Evolutionary conservation across 2,329 filamentous ascomycete genomes (phyloP), one percentile per base, ranked within the genome.

Genomic region (Nothophaeocryptopus gaeumannii): DNA sequence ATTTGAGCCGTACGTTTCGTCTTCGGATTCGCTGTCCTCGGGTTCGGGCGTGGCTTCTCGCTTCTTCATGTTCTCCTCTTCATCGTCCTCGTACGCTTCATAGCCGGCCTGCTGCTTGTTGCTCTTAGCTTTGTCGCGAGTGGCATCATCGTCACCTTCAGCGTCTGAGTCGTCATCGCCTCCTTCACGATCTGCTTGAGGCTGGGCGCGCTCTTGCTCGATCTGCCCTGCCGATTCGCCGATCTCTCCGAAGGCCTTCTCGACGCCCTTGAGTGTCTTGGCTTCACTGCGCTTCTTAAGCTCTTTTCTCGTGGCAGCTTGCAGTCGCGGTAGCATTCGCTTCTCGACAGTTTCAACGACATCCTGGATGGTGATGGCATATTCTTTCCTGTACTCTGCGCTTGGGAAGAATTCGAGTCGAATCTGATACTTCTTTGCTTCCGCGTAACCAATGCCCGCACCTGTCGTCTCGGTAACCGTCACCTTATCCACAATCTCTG

Each of bases 41-140:
- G 45, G 51, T 36, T 60, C 58, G 3, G 55, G 58, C 1, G 55
- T 58, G 2, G 39, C 45, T 9, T 56, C 47, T n/a, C 44, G 50
- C 30, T 74, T 76, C 48, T 81, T 79, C 47, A 95, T 83, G 32
- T 80, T 84, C 58, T 89, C 81, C 64, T 97, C 93, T 3, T 92
- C 92, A 5, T 96, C 91, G 65, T 97, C 93, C 39, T 95, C 95
- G 31, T 85, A 88, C 34, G 89, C 92, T 60, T 96, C 97, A 11
- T 89, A 93, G 2, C 92, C 84, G 29, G 86, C 88, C 70, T 96
- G 88, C 45, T 80, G 77, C 35, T 88, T 84, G 67, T 95, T 93
- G 39, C 83, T 82, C 61, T 80, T 82, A 63, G 84, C 79, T 72
- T 89, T 95, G 60, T 82, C 82, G 55, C 79, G 82, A 3, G 83